Evolutionary conservation across 495 filamentous ascomycete genomes (phyloP).

Genomic region (Annulohypoxylon bovei): DNA sequence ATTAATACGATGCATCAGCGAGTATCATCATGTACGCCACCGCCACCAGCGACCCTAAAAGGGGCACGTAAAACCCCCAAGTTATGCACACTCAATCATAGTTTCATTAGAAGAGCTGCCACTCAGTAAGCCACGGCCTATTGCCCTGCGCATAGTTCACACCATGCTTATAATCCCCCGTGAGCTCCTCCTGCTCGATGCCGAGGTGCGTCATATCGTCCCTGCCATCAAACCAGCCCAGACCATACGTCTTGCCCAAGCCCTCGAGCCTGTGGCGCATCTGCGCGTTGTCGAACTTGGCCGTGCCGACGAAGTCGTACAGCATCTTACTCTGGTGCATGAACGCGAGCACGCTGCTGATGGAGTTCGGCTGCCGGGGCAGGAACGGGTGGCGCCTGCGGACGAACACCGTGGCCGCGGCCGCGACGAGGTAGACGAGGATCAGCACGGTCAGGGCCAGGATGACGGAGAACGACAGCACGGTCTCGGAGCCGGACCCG

Average conservation of each 20-base stretch:
- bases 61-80: neutral
- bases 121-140: slow-evolving; percentile 51
- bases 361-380: slow-evolving; percentile 76
- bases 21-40: neutral
- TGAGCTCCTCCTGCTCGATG: slow-evolving; percentile 75
- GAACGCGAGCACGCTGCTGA: slow-evolving; percentile 75
- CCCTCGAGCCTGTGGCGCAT: slow-evolving; percentile 65
- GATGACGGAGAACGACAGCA: slow-evolving; percentile 65
- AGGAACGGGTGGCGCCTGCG: slow-evolving; percentile 70
- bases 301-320: slow-evolving; percentile 73
- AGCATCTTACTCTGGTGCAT: slow-evolving; percentile 80
- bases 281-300: slow-evolving; percentile 64
- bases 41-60: neutral
- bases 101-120: neutral
- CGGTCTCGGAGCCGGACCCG: slow-evolving; percentile 69
- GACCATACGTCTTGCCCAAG: slow-evolving; percentile 70
- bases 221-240: slow-evolving; percentile 76
- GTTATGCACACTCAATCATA: neutral
- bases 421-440: slow-evolving; percentile 63
- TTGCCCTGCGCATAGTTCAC: slow-evolving; percentile 54
- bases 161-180: slow-evolving; percentile 69
- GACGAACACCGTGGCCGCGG: slow-evolving; percentile 63
- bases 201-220: slow-evolving; percentile 74
- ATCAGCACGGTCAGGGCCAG: slow-evolving; percentile 67
- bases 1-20: no score